phyloP scores from a whole-genome alignment of 768 basidiomycete species.

The Lactarius akahatsu region DNA sequence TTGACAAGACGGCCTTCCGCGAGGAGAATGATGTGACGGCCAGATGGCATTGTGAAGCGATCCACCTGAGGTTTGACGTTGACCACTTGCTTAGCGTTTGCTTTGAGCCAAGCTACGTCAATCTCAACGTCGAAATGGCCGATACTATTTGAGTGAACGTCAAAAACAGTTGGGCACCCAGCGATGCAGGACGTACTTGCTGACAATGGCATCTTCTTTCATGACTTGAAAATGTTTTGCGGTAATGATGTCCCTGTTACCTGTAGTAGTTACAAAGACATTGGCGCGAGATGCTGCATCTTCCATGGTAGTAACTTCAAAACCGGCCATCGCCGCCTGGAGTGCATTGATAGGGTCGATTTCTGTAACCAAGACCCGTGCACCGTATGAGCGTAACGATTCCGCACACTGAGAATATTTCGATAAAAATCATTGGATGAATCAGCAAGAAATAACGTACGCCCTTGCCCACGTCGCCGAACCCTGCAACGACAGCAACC shows the following conservation, averaged over 20 bases:
- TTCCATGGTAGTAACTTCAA: constrained; percentile 98
- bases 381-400: constrained; percentile 94
- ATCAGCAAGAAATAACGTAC: constrained; percentile 50
- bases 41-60: constrained; percentile 88
- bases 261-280: constrained; percentile 97
- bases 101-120: constrained; percentile 98
- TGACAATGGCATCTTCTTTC: constrained; percentile 98
- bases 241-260: constrained; percentile 97
- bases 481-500: constrained; percentile 98
- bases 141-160: constrained; percentile 48
- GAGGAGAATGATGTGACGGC: constrained; percentile 94
- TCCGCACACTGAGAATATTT: constrained; percentile 75
- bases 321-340: constrained; percentile 99
- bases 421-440: not conserved
- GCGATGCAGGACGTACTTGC: constrained; percentile 63
- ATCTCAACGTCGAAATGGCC: constrained; percentile 90
- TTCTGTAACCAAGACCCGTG: constrained; percentile 94
- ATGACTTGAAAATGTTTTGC: constrained; percentile 88
- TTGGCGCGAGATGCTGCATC: constrained; percentile 87
- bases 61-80: constrained; percentile 99
- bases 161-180: not conserved
- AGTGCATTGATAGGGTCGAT: constrained; percentile 99
- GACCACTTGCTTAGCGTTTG: constrained; percentile 74
- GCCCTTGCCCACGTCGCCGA: constrained; percentile 98
- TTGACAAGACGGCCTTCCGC: constrained; percentile 99